These are phyloP conservation scores for Aureobasidium sp. DNA, from an alignment of 2,329 filamentous ascomycete genomes.

Conservation along the genomic window DNA sequence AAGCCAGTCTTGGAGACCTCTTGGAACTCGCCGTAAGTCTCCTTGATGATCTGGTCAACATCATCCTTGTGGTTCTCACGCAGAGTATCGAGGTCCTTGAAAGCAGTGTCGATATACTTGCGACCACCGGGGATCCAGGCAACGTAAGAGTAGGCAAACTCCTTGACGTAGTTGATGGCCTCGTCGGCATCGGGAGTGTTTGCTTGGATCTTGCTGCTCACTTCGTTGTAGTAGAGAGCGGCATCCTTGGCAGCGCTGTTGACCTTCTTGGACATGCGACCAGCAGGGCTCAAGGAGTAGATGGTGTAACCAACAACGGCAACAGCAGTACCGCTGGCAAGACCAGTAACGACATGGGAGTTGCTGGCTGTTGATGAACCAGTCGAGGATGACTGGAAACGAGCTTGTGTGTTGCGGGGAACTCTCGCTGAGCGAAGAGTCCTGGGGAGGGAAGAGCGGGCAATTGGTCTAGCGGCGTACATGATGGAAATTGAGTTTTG, in stretches of 20 bases:
- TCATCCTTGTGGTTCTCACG: constrained; percentile 61
- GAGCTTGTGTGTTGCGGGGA: constrained; percentile 16
- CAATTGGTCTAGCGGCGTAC: constrained; percentile 15
- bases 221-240: constrained; percentile 53
- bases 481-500: constrained; percentile 6
- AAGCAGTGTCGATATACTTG: constrained; percentile 60
- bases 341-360: constrained; percentile 41
- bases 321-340: constrained; percentile 44
- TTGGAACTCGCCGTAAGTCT: constrained; percentile 62
- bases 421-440: constrained; percentile 12
- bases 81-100: constrained; percentile 63
- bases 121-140: constrained; percentile 65
- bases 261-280: constrained; percentile 14
- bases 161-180: constrained; percentile 58
- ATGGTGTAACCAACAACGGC: constrained; percentile 44
- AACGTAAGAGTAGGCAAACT: constrained; percentile 62
- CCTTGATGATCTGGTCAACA: constrained; percentile 59
- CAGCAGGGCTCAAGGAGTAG: constrained; percentile 47
- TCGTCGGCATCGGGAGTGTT: constrained; percentile 58
- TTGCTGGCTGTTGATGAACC: constrained; percentile 23
- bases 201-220: constrained; percentile 48
- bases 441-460: constrained; percentile 13
- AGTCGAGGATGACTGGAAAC: constrained; percentile 27
- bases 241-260: constrained; percentile 46
- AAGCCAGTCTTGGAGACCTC: constrained; percentile 54